phyloP scores from a whole-genome alignment of 169 alveolate genomes.

The Eimeria necatrix region DNA sequence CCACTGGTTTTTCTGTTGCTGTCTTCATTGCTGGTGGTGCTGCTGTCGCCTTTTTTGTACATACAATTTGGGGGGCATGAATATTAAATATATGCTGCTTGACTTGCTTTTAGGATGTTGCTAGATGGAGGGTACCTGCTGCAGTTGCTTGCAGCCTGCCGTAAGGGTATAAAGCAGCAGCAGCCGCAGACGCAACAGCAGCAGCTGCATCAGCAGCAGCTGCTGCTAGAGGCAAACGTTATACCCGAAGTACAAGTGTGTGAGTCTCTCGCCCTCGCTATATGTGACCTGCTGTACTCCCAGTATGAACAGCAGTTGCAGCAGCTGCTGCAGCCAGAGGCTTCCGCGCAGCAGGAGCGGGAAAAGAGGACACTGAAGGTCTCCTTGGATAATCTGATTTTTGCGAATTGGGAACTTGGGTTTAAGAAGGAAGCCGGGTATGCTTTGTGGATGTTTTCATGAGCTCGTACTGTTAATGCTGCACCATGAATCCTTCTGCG shows the following conservation, averaged over 20 bases:
- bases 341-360: not conserved
- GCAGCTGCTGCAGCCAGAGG: conserved; percentile 24
- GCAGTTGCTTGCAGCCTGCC: conserved; percentile 67
- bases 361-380: conserved; percentile 7
- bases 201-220: conserved; percentile 37
- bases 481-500: not conserved
- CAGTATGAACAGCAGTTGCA: conserved; percentile 61
- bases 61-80: not conserved
- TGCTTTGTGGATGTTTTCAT: not conserved
- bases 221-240: not conserved
- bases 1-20: not conserved
- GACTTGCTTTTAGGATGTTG: conserved; percentile 15
- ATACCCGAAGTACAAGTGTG: conserved; percentile 44
- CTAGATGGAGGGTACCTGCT: conserved; percentile 15
- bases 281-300: conserved; percentile 51
- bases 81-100: not conserved
- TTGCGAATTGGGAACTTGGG: conserved; percentile 53
- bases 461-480: not conserved
- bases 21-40: conserved; percentile 6
- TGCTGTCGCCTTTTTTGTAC: not conserved
- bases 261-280: conserved; percentile 51
- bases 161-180: conserved; percentile 60
- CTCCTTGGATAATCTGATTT: conserved; percentile 35
- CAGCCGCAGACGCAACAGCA: conserved; percentile 56
- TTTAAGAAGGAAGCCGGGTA: conserved; percentile 59